Percentiles rank a stretch among this genome's conserved stretches.
phyloP scores from a whole-genome alignment of 106 monocot genomes.

The Narthecium ossifragum region DNA sequence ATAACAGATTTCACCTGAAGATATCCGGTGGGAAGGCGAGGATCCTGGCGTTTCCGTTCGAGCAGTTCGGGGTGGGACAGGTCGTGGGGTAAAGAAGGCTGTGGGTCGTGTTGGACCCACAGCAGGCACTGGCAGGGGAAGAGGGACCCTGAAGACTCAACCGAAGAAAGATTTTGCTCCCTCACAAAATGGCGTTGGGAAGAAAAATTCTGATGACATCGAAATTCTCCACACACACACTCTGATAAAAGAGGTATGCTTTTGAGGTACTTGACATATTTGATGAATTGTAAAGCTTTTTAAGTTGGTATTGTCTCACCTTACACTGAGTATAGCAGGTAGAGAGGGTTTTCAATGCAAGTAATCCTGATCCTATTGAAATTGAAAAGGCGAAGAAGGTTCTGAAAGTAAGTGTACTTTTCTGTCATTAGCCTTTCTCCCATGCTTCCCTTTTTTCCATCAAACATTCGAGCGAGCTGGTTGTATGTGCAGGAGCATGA shows the following conservation, averaged over 20 bases:
- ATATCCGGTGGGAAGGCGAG: slow-evolving; percentile 68
- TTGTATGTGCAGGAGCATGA: slow-evolving; percentile 50
- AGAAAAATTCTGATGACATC: slow-evolving; percentile 42
- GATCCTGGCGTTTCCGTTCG: slow-evolving; percentile 40
- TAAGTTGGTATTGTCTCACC: not conserved
- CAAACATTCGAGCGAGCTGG: not conserved
- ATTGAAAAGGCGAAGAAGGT: slow-evolving; percentile 68
- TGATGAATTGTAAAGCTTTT: not conserved
- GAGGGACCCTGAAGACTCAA: slow-evolving; percentile 46
- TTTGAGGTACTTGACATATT: not conserved
- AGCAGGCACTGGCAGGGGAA: slow-evolving; percentile 46
- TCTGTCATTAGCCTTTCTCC: not conserved
- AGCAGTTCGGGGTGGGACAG: slow-evolving; percentile 27
- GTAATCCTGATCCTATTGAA: slow-evolving; percentile 48
- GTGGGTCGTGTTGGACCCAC: slow-evolving; percentile 29
- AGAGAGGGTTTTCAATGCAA: slow-evolving; percentile 55
- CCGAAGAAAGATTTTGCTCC: slow-evolving; percentile 40
- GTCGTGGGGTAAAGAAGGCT: slow-evolving; percentile 44
- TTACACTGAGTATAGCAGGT: slow-evolving; percentile 26
- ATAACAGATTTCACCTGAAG: slow-evolving; percentile 56
- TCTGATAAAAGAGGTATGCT: slow-evolving; percentile 53
- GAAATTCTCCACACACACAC: slow-evolving; percentile 68
- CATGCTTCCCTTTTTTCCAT: not conserved
- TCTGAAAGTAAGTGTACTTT: slow-evolving; percentile 36
- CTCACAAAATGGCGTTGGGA: slow-evolving; percentile 59